Evolutionary conservation across 2,329 filamentous ascomycete species (phyloP), one percentile per base, ranked within the genome.

Genomic region (Fusarium phyllophilum): DNA sequence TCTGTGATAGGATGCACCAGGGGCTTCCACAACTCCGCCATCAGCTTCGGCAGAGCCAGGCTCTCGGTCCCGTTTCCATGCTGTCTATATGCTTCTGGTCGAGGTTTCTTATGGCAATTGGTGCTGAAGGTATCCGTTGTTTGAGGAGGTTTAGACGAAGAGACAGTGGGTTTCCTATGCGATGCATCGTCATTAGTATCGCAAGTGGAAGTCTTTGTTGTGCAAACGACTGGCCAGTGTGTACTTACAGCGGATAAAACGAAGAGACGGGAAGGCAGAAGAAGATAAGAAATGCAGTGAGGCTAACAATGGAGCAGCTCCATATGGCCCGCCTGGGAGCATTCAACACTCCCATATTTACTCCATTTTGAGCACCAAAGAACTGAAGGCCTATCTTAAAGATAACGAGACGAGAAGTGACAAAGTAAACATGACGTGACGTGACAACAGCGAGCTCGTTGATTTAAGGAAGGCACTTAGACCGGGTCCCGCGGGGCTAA

Each of bases 11-110:
- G 62, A 10, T 71, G 68, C 1, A 71, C 31, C 10, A 71, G 2
- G 8, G 68, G 68, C 12, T 62, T 71, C 68, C 68, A 71, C 18
- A 71, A 11, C 13, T 71, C 49, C 4, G 36, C 44, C 20, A 71
- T 29, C 7, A 62, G 15, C 18, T 20, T 41, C n/a, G 58, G 39
- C 3, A 69, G 34, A 6, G 10, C 29, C 24, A 12, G 4, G 8
- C 44, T 14, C 3, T 38, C 13, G 4, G 57, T 69, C 4, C 4
- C 22, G 22, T 46, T 69, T 2, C 20, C 24, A 55, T 31, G 22
- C 9, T 33, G 41, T 11, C 10, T 15, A 34, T 44, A 22, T 13
- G 38, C 8, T 20, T 31, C 52, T 12, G n/a, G 14, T 1, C 34
- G 46, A n/a, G 31, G 12, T 2, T 39, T 52, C 4, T 69, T 69